Evolutionary conservation across 306 rosid species (phyloP).

Genomic region (Quercus variabilis): DNA sequence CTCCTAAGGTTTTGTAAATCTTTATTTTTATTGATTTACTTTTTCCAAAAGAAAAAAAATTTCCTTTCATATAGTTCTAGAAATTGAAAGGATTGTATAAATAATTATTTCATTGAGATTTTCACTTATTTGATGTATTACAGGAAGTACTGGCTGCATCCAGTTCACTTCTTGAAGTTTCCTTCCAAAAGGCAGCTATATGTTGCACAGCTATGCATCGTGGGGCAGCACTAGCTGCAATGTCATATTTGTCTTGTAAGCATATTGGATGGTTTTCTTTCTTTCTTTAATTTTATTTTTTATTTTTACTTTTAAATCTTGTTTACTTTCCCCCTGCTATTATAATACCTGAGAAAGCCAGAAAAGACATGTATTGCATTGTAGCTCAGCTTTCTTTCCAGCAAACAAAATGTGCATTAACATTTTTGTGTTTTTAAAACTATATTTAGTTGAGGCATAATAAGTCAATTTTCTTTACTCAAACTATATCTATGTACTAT

Average conservation of each 20-base stretch:
- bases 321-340: not conserved
- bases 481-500: not conserved
- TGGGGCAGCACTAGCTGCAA: slow-evolving; percentile 97
- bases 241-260: slow-evolving; percentile 96
- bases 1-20: slow-evolving; percentile 56
- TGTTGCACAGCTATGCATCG: slow-evolving; percentile 99
- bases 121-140: slow-evolving; percentile 23
- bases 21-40: not conserved
- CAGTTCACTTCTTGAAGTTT: slow-evolving; percentile 80
- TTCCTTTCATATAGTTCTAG: not conserved
- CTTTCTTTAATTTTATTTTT: not conserved
- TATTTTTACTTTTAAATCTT: not conserved
- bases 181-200: slow-evolving; percentile 89
- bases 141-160: slow-evolving; percentile 79
- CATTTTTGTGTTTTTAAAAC: not conserved
- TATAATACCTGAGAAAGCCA: not conserved
- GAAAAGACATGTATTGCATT: not conserved
- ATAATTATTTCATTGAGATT: not conserved
- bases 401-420: not conserved
- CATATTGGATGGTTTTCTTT: not conserved
- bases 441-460: not conserved
- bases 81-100: not conserved
- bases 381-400: not conserved
- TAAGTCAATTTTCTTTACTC: not conserved
- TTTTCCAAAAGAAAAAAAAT: not conserved